A percentile compares a stretch with the other conserved stretches of the same genome.
Evolutionary conservation across 2,329 filamentous ascomycete species (phyloP).

Genomic region (Aspergillus oerlinghausenensis): DNA sequence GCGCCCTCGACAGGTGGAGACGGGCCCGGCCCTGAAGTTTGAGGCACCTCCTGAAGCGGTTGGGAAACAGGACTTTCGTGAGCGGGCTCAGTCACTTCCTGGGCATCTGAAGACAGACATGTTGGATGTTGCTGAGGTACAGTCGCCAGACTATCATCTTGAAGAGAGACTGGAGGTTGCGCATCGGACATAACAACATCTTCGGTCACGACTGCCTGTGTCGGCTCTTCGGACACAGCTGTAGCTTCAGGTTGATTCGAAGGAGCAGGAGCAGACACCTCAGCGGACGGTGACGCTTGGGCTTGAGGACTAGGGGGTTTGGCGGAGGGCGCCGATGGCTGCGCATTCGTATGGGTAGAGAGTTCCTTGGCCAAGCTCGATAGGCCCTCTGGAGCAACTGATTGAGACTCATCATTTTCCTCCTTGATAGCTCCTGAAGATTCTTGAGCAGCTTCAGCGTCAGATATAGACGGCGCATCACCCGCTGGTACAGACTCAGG

Average conservation of each 20-base stretch:
- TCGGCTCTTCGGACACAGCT: background rate
- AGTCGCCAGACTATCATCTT: conserved; percentile 1
- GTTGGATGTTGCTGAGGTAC: conserved; percentile 2
- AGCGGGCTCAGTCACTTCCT: background rate
- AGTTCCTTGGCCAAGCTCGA: conserved; percentile 1
- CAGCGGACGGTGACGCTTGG: background rate
- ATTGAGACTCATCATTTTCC: conserved; percentile 1
- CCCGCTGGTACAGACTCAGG: conserved; percentile 17
- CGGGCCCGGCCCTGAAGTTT: background rate
- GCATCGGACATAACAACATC: conserved; percentile 17
- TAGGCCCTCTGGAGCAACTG: background rate
- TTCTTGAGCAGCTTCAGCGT: conserved; percentile 2
- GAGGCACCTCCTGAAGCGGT: conserved; percentile 4
- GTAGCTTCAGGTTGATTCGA: background rate
- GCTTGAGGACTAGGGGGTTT: conserved; percentile 2
- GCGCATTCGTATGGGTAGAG: background rate
- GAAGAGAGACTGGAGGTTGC: background rate
- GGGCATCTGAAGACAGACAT: background rate
- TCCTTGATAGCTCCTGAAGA: conserved; percentile 7
- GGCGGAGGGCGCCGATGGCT: background rate
- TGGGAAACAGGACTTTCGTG: background rate
- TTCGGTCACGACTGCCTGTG: conserved; percentile 4
- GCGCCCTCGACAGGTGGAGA: background rate
- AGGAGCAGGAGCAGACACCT: background rate
- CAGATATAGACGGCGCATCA: conserved; percentile 6